Evolutionary conservation across 257 asterid species (phyloP).

Genomic region (Euphrasia confusa): DNA sequence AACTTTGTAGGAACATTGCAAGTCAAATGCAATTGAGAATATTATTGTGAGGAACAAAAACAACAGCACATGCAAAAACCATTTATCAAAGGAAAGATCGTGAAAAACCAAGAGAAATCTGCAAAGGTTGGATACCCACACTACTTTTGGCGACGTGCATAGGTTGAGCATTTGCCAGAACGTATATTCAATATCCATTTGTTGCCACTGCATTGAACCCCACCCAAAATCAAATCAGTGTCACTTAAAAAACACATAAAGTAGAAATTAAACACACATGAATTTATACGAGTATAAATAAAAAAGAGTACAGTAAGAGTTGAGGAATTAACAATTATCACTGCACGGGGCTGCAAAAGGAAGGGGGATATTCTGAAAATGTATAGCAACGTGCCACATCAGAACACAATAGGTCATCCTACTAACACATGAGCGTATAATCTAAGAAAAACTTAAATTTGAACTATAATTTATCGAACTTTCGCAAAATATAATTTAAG

Average conservation of each 20-base stretch:
- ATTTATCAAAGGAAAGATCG: conserved; percentile 9
- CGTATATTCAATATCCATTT: conserved; percentile 96
- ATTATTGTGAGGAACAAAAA: neutral
- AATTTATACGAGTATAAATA: neutral
- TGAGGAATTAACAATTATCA: neutral
- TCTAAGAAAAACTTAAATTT: neutral
- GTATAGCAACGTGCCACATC: neutral
- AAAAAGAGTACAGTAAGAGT: neutral
- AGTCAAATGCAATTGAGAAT: conserved; percentile 1
- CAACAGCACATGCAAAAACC: conserved; percentile 20
- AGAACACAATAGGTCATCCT: conserved; percentile 1
- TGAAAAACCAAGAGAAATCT: conserved; percentile 21
- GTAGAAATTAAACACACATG: conserved; percentile 4
- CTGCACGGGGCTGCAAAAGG: neutral
- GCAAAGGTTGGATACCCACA: conserved; percentile 58
- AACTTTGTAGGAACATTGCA: conserved; percentile 14
- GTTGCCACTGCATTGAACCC: conserved; percentile 77
- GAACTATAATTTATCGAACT: neutral
- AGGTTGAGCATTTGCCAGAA: conserved; percentile 99
- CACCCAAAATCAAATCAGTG: conserved; percentile 25
- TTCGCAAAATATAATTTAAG: neutral
- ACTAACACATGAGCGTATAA: neutral
- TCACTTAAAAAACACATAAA: conserved; percentile 17
- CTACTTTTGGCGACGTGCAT: conserved; percentile 97
- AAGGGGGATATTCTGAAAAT: neutral